Base-by-base conservation (phyloP, 164 flowering plant species). In the Kalanchoe fedtschenkoi region DNA sequence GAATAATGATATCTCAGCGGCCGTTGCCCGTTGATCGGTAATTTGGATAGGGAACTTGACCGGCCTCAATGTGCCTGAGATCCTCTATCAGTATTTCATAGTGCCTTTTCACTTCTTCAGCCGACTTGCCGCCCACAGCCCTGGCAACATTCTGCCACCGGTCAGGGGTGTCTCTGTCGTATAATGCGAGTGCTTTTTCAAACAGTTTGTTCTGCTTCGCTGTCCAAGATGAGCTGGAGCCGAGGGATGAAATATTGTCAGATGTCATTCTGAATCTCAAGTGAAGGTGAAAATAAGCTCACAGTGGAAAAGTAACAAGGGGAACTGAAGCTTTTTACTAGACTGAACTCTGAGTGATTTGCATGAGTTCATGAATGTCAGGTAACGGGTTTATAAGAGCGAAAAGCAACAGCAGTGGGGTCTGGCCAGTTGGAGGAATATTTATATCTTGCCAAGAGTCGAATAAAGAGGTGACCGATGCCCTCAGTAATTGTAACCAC, bases 131-230 rank as follows among this genome's bases (percentile, higher is more conserved):
- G 11, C 70, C 75, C 35, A 78, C 82, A 16, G 72, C 76, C 26
- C 34, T 71, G 62, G 80, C 78, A 34, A 79, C 61, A 39, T 76
- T 76, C 24, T 70, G 70, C 83, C 83, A 79, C 34, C 83, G 80
- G 58, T 79, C 83, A n/a, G 83, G 78, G 10, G 83, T 79, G 69
- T 76, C 78, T 69, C 63, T 65, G 34, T 76, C 80, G 32, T 74
- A 75, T 34, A 58, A 38, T n/a, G 74, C 83, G n/a, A 77, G 70
- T 3, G 79, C 77, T 33, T 51, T 71, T 57, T 77, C 83, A 42
- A 79, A 79, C 19, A 28, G 71, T 55, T 75, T 77, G 74, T 77
- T 74, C 47, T 79, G 72, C 67, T 70, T 61, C 0, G 68, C 58
- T 2, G 83, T 77, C 80, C 83, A 79, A 1, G 76, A 64, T 8